Percentiles rank a stretch among this genome's conserved stretches.
Evolutionary conservation across 129 eudicot genomes (phyloP).

Genomic region (Escallonia rubra): DNA sequence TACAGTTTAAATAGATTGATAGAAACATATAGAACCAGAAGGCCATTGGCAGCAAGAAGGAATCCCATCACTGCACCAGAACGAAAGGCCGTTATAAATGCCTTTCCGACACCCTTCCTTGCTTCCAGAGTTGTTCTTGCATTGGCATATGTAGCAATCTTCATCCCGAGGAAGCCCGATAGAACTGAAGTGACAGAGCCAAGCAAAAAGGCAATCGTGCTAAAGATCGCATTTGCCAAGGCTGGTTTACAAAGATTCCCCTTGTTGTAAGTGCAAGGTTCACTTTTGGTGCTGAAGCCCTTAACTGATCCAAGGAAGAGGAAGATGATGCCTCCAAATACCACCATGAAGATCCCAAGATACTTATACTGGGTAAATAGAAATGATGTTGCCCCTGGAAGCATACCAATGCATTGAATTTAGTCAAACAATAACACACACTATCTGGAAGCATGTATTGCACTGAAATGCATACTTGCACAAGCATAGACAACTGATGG

Average conservation of each 20-base stretch:
- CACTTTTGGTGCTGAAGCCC: constrained; percentile 45
- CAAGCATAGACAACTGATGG: neutral
- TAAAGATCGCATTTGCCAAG: constrained; percentile 46
- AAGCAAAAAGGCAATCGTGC: constrained; percentile 41
- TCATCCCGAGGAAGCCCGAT: constrained; percentile 58
- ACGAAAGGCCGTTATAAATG: constrained; percentile 44
- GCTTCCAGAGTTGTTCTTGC: constrained; percentile 57
- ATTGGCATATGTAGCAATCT: constrained; percentile 47
- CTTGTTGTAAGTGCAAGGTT: constrained; percentile 44
- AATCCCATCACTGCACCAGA: constrained; percentile 52
- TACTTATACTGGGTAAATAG: constrained; percentile 48
- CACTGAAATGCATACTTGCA: neutral
- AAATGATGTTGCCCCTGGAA: constrained; percentile 52
- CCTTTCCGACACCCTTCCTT: constrained; percentile 42
- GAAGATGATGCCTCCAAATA: constrained; percentile 34
- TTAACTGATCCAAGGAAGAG: constrained; percentile 53
- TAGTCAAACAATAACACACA: no score
- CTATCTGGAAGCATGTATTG: no score
- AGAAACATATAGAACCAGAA: constrained; percentile 35
- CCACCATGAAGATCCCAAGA: constrained; percentile 35
- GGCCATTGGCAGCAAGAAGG: constrained; percentile 54
- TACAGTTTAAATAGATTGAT: constrained; percentile 39
- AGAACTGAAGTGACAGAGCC: constrained; percentile 49
- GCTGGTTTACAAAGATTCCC: constrained; percentile 49
- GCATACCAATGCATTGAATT: neutral